These are phyloP conservation scores for Backusella liffmaniae DNA, from an alignment of 192 early-diverging fungal species.

Conservation along the genomic window DNA sequence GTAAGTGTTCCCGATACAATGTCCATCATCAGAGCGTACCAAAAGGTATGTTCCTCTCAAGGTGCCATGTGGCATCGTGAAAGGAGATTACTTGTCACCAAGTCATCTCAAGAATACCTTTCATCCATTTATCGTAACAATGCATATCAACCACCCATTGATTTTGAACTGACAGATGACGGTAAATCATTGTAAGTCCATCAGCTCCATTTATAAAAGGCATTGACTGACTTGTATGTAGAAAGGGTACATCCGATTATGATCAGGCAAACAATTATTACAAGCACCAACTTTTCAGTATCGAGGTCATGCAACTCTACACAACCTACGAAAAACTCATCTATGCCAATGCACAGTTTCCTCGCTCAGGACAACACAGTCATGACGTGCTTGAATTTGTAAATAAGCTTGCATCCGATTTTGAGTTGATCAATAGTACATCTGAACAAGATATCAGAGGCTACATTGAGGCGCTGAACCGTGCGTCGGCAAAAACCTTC, in stretches of 20 bases:
- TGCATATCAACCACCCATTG: constrained; percentile 28
- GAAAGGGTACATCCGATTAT: background rate
- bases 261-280: background rate
- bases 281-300: constrained; percentile 34
- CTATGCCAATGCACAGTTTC: constrained; percentile 54
- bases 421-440: constrained; percentile 50
- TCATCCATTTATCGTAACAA: constrained; percentile 35
- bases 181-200: background rate
- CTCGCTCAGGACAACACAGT: constrained; percentile 59
- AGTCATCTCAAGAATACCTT: constrained; percentile 45
- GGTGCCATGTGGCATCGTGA: constrained; percentile 44
- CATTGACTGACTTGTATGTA: background rate
- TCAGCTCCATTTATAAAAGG: too few relatives aligned
- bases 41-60: constrained; percentile 41
- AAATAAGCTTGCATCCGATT: constrained; percentile 60
- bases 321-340: constrained; percentile 60
- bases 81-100: constrained; percentile 50
- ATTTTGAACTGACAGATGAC: background rate
- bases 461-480: constrained; percentile 59
- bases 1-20: constrained; percentile 26
- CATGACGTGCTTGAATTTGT: constrained; percentile 54
- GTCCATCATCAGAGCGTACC: constrained; percentile 37
- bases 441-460: constrained; percentile 50
- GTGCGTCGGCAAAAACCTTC: constrained; percentile 63
- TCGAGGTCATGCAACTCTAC: constrained; percentile 52